phyloP scores from a whole-genome alignment of 2,329 filamentous ascomycete species.

The Blastomyces percursus region DNA sequence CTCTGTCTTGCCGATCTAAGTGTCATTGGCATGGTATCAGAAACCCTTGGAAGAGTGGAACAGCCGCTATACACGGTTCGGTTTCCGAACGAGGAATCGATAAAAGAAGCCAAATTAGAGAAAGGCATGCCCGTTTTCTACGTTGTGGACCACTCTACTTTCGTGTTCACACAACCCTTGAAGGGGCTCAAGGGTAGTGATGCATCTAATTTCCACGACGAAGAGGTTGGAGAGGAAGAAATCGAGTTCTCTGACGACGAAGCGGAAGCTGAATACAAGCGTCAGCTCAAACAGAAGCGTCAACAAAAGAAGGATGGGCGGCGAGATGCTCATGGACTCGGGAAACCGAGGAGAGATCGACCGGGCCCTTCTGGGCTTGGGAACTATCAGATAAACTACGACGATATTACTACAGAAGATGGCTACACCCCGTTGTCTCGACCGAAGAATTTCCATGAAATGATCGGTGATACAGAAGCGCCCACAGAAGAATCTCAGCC shows the following conservation, averaged over 20 bases:
- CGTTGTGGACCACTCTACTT: constrained; percentile 63
- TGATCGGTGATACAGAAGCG: constrained; percentile 34
- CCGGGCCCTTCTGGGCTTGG: constrained; percentile 31
- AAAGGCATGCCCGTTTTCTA: constrained; percentile 67
- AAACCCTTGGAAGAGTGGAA: constrained; percentile 75
- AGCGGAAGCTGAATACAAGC: constrained; percentile 73
- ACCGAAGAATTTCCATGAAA: constrained; percentile 51
- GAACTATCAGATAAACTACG: constrained; percentile 49
- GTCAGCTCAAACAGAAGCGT: constrained; percentile 56
- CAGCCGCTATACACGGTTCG: constrained; percentile 76
- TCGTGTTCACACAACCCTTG: constrained; percentile 76
- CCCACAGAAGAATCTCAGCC: constrained; percentile 22
- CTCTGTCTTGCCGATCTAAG: constrained; percentile 66
- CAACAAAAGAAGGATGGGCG: constrained; percentile 41
- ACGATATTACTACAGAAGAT: constrained; percentile 46
- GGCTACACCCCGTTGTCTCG: constrained; percentile 59
- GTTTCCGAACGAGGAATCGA: constrained; percentile 58
- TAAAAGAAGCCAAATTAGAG: constrained; percentile 55
- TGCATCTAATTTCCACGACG: constrained; percentile 88
- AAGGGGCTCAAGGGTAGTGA: constrained; percentile 77
- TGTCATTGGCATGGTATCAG: constrained; percentile 70
- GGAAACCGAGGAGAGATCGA: constrained; percentile 24
- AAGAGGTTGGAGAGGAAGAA: constrained; percentile 76
- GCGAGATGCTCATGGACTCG: constrained; percentile 23
- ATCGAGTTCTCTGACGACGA: constrained; percentile 96